A percentile compares a stretch with the other conserved stretches of the same genome.
phyloP scores from a whole-genome alignment of 2,329 filamentous ascomycete species.

The Capronia americana region DNA sequence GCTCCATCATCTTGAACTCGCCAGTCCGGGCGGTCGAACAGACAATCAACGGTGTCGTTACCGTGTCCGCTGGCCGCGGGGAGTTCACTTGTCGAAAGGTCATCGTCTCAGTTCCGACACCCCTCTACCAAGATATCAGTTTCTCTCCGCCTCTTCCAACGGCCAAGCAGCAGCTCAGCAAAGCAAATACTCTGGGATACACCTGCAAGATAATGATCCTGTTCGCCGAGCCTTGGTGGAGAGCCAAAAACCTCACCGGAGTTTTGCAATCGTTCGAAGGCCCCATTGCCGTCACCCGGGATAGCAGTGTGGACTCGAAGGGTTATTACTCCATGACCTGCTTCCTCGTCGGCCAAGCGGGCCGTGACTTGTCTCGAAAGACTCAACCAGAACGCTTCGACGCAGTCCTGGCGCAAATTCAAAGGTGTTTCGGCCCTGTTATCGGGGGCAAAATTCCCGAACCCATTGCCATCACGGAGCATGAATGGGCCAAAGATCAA shows the following conservation, averaged over 20 bases:
- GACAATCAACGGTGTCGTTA: slow-evolving; percentile 32
- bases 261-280: slow-evolving; percentile 54
- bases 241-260: slow-evolving; percentile 44
- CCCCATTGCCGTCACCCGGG: slow-evolving; percentile 55
- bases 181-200: slow-evolving; percentile 51
- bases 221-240: slow-evolving; percentile 53
- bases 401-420: slow-evolving; percentile 18
- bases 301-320: slow-evolving; percentile 47
- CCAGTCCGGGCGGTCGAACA: slow-evolving; percentile 46
- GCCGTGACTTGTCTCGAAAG: slow-evolving; percentile 17
- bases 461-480: slow-evolving; percentile 15
- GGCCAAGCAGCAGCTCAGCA: slow-evolving; percentile 46
- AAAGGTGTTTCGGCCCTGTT: not conserved
- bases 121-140: slow-evolving; percentile 52
- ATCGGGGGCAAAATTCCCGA: not conserved
- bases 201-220: slow-evolving; percentile 59
- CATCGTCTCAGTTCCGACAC: slow-evolving; percentile 57
- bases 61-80: slow-evolving; percentile 39
- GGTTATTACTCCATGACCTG: slow-evolving; percentile 46
- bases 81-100: slow-evolving; percentile 51
- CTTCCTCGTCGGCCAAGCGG: slow-evolving; percentile 30
- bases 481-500: slow-evolving; percentile 47
- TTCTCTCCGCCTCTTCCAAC: slow-evolving; percentile 57
- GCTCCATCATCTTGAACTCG: slow-evolving; percentile 39
- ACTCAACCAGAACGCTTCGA: slow-evolving; percentile 17